Base-by-base conservation (phyloP, 306 rosid species). In the Dalbergia cochinchinensis region DNA sequence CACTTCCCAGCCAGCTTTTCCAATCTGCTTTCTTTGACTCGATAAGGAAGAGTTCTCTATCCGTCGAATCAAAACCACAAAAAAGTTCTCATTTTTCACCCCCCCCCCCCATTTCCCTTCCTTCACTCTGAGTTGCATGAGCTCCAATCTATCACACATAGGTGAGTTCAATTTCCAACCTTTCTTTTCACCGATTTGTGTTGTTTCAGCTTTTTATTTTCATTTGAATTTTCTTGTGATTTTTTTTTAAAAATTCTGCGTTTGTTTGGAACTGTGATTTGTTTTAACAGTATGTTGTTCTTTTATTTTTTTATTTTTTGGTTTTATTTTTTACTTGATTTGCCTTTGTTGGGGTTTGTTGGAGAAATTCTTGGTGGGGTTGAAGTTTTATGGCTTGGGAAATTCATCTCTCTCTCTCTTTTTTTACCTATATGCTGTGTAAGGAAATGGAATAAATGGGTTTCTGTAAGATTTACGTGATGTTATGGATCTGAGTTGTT, bases 21-120 rank as follows among this genome's bases (percentile, higher is more conserved):
- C 85, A 91, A 87, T 83, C 90, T 86, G 88, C 96, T 87, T 88
- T 93, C 88, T 90, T 92, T 90, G 94, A 92, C 97, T 85, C 65
- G 80, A 71, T 33, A 54, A 72, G 73, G 78, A 81, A 78, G 33
- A 44, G 10, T 44, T 54, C 77, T 78, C 47, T 76, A 83, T 33
- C 83, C 74, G 74, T 82, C 83, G 64, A 85, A 80, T 83, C 89
- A 71, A 79, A 88, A 74, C 87, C 89, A 80, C 83, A 82, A 45
- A 60, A 60, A 78, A 79, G 54, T 81, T 80, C 55, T 78, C 7
- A 53, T 72, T 77, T 72, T 82, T 69, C 69, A 60, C 87, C 83
- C 87, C 84, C 81, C 82, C 87, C 83, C 87, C 84, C 81, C 82
- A 85, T 77, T 61, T 72, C 50, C 45, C 53, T 42, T 15, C 14